Base-by-base conservation (phyloP, 768 basidiomycete species). In the Chiua virens region DNA sequence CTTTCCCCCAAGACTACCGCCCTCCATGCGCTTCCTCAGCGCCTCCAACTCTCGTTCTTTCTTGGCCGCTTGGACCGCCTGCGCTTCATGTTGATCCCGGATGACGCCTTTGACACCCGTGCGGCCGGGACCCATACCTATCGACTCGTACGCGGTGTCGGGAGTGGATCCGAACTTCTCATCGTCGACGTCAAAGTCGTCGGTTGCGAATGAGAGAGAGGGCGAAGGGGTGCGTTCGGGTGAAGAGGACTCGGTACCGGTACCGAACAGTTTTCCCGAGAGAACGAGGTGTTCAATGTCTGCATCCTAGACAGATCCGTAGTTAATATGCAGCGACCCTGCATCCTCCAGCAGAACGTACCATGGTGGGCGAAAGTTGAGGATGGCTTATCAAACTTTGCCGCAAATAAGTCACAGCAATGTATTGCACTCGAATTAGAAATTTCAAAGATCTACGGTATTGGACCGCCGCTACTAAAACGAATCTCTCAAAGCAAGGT, bases 71-170 rank as follows among this genome's bases (percentile, higher is more conserved):
- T 79, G 74, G 20, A 83, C 63, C 44, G 73, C 68, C 21, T 73
- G 76, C 4, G 88, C 88, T 61, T 93, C 91, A 51, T 83, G 75
- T 27, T 82, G 78, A 69, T 93, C 91, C 23, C 89, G 80, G 50
- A 93, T 88, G 52, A 93, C 91, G 22, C 91, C 90, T 58, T 93
- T 93, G 42, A 92, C 91, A 20, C 91, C 91, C 6, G 91, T 93
- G 23, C 91, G 77, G 5, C 90, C 90, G 10, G 87, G 87, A 4
- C 86, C 88, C 86, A 92, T 87, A 9, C 91, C 89, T 44, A 92
- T 89, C 13, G 85, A 83, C 48, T 86, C 81, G 42, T 73, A 54
- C 11, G 57, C 45, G 23, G 49, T 18, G 4, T 37, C 45, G 4
- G 68, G 51, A 50, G 56, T 80, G 75, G 34, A 75, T 74, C 75